These are phyloP conservation scores for Wickerhamiella siamensis DNA, from an alignment of 805 yeast species.

Conservation along the genomic window DNA sequence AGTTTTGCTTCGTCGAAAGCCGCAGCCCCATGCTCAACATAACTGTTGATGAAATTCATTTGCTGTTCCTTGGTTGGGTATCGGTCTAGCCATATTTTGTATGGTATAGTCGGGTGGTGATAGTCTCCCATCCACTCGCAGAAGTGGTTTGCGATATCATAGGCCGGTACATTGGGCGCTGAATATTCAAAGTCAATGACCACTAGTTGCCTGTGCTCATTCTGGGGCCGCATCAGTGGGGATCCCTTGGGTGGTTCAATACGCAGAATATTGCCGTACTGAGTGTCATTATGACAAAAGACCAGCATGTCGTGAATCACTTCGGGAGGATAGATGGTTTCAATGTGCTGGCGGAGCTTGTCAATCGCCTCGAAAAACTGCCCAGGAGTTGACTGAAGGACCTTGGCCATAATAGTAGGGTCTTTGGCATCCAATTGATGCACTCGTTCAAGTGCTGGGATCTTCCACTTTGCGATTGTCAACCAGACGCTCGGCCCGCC, in stretches of 20 bases:
- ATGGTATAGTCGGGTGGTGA: slow-evolving; percentile 43
- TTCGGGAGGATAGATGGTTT: slow-evolving; percentile 32
- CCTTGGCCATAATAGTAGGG: slow-evolving; percentile 16
- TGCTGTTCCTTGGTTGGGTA: slow-evolving; percentile 63
- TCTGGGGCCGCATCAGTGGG: slow-evolving; percentile 34
- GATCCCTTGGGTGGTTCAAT: slow-evolving; percentile 34
- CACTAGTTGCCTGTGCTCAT: slow-evolving; percentile 59
- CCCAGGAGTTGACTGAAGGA: slow-evolving; percentile 14
- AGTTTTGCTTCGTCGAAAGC: slow-evolving; percentile 25
- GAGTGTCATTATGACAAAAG: slow-evolving; percentile 94
- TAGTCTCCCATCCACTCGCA: slow-evolving; percentile 97
- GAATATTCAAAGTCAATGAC: slow-evolving; percentile 96
- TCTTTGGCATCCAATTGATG: slow-evolving; percentile 29
- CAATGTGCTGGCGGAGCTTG: slow-evolving; percentile 51
- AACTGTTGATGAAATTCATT: slow-evolving; percentile 58
- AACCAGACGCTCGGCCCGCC: slow-evolving; percentile 59
- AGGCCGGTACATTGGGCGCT: slow-evolving; percentile 80
- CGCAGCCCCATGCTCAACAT: slow-evolving; percentile 39
- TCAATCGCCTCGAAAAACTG: slow-evolving; percentile 36
- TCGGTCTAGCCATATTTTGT: slow-evolving; percentile 37
- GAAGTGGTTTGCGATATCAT: slow-evolving; percentile 84
- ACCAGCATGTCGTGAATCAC: slow-evolving; percentile 37
- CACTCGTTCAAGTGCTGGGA: slow-evolving; percentile 32
- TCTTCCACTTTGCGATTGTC: slow-evolving; percentile 58
- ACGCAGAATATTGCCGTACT: slow-evolving; percentile 84